These are phyloP conservation scores for Chalciporus sp. DNA, from an alignment of 1,284 basidiomycete species.

Conservation along the genomic window DNA sequence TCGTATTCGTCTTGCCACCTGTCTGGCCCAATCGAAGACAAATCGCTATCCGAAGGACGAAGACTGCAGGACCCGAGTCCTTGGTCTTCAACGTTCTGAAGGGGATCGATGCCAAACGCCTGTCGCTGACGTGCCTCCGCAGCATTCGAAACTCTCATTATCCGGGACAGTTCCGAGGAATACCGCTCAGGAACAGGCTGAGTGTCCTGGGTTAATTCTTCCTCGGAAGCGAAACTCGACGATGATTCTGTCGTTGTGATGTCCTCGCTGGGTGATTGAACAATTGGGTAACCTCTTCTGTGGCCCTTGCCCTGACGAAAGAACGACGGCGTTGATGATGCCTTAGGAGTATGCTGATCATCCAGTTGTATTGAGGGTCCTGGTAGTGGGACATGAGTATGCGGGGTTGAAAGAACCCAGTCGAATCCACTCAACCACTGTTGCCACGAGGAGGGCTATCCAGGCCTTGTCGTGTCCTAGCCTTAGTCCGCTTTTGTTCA, in stretches of 20 bases:
- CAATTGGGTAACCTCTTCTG: not conserved
- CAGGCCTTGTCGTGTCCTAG: conserved; percentile 8
- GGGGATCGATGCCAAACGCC: conserved; percentile 49
- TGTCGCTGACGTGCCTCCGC: conserved; percentile 47
- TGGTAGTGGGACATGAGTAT: conserved; percentile 15
- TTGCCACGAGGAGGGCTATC: not conserved
- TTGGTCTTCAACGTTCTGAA: conserved; percentile 31
- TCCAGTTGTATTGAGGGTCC: conserved; percentile 9
- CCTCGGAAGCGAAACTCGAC: conserved; percentile 17
- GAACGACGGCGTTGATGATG: conserved; percentile 10
- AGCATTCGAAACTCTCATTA: conserved; percentile 41
- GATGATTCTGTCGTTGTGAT: conserved; percentile 13
- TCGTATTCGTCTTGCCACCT: conserved; percentile 43
- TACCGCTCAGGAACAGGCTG: conserved; percentile 15
- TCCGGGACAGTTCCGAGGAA: conserved; percentile 37
- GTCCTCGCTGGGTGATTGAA: conserved; percentile 2
- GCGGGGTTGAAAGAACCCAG: not conserved
- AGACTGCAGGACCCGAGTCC: conserved; percentile 31
- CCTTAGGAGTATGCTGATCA: conserved; percentile 24
- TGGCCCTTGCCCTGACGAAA: conserved; percentile 8
- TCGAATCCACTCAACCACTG: conserved; percentile 18
- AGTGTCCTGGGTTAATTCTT: conserved; percentile 9
- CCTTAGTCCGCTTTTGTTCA: conserved; percentile 5
- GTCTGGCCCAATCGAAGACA: conserved; percentile 47
- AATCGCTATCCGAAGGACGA: conserved; percentile 49